Evolutionary conservation across 805 yeast species (phyloP).

Genomic region (Phaffomyces antillensis): DNA sequence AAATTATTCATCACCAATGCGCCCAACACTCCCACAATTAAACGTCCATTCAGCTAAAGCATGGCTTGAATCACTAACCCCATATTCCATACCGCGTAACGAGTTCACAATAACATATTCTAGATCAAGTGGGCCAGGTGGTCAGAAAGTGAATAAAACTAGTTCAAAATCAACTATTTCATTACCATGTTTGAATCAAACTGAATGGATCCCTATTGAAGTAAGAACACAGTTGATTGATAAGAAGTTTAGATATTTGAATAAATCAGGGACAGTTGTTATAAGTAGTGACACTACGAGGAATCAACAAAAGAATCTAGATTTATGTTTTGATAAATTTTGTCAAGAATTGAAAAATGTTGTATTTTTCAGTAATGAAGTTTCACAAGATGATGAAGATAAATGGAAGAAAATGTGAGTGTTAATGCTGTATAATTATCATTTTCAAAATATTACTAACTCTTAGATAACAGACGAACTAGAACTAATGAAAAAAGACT

Average conservation of each 20-base stretch:
- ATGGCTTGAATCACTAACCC: conserved; percentile 34
- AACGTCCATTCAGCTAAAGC: not conserved
- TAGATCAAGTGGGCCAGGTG: conserved; percentile 80
- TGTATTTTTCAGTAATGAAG: conserved; percentile 42
- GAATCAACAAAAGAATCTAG: conserved; percentile 49
- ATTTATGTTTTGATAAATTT: conserved; percentile 55
- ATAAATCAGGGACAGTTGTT: conserved; percentile 44
- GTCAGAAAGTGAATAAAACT: conserved; percentile 76
- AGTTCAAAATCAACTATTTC: conserved; percentile 59
- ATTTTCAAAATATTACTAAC: not conserved
- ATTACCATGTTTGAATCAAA: conserved; percentile 37
- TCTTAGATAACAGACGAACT: conserved; percentile 1
- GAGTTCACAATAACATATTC: conserved; percentile 40
- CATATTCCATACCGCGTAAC: not conserved
- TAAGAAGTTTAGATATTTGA: conserved; percentile 42
- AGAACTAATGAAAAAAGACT: conserved; percentile 30
- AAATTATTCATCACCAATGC: too few relatives aligned
- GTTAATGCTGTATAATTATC: not conserved
- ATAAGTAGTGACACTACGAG: conserved; percentile 57
- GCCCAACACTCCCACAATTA: too few relatives aligned
- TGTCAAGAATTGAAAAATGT: conserved; percentile 40
- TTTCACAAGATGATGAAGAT: conserved; percentile 34
- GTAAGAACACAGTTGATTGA: conserved; percentile 35
- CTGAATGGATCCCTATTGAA: conserved; percentile 54
- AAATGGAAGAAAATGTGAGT: conserved; percentile 41